Evolutionary conservation across 2,329 filamentous ascomycete genomes (phyloP).

Genomic region (Cordyceps tenuipes): DNA sequence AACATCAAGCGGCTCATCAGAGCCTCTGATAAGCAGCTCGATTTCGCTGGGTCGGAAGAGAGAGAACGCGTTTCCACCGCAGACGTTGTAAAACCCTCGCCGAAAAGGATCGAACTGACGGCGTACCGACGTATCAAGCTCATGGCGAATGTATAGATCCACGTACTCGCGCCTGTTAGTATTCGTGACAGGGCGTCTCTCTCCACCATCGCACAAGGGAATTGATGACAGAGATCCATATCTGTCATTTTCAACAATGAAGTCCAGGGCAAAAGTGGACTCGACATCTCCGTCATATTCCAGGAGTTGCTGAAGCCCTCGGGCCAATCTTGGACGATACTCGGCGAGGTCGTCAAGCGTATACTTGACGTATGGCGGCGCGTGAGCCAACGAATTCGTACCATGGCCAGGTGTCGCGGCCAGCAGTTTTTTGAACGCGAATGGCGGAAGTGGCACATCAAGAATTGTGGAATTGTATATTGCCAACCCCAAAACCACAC

Average conservation of each 20-base stretch:
- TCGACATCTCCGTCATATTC: conserved; percentile 82
- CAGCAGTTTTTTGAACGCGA: conserved; percentile 81
- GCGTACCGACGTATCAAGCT: conserved; percentile 68
- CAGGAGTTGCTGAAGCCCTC: conserved; percentile 65
- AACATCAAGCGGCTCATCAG: conserved; percentile 76
- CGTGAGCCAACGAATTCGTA: conserved; percentile 45
- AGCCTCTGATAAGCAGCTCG: conserved; percentile 76
- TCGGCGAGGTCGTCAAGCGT: conserved; percentile 77
- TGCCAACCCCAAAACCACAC: conserved; percentile 77
- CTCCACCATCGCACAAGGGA: conserved; percentile 67
- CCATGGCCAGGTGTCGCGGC: conserved; percentile 61
- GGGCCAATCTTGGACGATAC: conserved; percentile 67
- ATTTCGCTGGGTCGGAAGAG: conserved; percentile 89
- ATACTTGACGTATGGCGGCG: conserved; percentile 58
- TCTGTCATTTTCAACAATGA: conserved; percentile 66
- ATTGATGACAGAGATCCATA: conserved; percentile 62
- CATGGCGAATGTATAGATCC: conserved; percentile 70
- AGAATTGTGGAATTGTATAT: conserved; percentile 95
- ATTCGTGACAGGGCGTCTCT: conserved; percentile 71
- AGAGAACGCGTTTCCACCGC: conserved; percentile 77
- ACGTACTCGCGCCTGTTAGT: conserved; percentile 79
- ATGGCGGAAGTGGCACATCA: conserved; percentile 79
- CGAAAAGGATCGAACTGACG: conserved; percentile 92
- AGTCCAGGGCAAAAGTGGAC: conserved; percentile 71
- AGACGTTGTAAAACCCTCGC: conserved; percentile 86